Evolutionary conservation across 371 early-diverging fungal genomes (phyloP), one percentile per base, ranked within the genome.

Genomic region (Actinomortierella ambigua): DNA sequence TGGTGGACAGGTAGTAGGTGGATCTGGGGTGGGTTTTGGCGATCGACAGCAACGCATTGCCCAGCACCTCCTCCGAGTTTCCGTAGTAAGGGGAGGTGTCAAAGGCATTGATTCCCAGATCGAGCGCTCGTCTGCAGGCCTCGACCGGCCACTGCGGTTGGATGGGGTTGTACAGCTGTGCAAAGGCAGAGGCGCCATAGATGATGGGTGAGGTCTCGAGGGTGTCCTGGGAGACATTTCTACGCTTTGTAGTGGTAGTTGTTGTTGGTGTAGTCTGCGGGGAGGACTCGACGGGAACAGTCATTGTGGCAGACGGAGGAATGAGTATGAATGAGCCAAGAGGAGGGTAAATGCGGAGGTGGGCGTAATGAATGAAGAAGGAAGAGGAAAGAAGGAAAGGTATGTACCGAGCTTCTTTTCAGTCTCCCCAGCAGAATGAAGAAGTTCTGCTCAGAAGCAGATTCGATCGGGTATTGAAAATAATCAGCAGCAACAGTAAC

Each of bases 71-170:
- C 66, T 93, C 92, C 52, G 90, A 89, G 42, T 83, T 76, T 20
- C 86, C 86, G 65, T 93, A 93, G 62, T 90, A 93, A 9, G 92
- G 92, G 1, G 91, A 89, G 0, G 93, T 91, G 54, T 93, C 93
- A 55, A 91, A 85, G 18, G 82, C 75, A 61, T 87, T 88, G 73
- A 93, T 86, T 6, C 89, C 91, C 80, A 75, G 40, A n/a, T 63
- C 63, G n/a, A 84, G 67, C 23, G 85, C 85, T 60, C 79, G 81
- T 27, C 66, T 68, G 53, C 83, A 83, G 18, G 87, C 84, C 53
- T 82, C 82, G 0, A 79, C 77, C 15, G 82, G 77, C 78, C 81
- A 81, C 43, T 68, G 69, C 1, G 69, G 69, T 29, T 79, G 77
- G 42, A 86, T 78, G 2, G 68, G 68, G 55, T 85, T 83, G 55